Percentiles rank a stretch among this genome's conserved stretches.
These are phyloP conservation scores for Caryopteris hybrid DNA, from an alignment of 305 asterid genomes.

Conservation along the genomic window DNA sequence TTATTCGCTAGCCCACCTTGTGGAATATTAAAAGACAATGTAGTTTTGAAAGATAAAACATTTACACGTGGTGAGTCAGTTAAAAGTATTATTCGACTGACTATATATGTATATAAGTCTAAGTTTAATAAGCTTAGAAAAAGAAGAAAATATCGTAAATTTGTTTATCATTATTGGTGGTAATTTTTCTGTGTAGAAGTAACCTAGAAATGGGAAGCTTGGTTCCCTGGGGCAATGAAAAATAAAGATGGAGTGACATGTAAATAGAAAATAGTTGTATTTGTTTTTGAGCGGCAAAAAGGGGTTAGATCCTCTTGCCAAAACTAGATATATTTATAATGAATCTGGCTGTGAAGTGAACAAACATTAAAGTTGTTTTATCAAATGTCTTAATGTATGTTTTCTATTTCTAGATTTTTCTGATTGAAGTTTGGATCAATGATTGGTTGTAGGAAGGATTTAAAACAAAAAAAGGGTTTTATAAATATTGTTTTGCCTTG, in stretches of 20 bases:
- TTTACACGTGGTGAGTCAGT: no score
- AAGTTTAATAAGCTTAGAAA: no score
- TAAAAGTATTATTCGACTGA: no score
- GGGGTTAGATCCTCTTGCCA: slow-evolving; percentile 11
- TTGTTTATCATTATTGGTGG: no score
- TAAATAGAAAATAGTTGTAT: background rate
- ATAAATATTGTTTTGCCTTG: background rate
- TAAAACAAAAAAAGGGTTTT: no score
- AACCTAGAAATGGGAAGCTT: slow-evolving; percentile 9
- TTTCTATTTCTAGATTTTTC: background rate
- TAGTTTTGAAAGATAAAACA: no score
- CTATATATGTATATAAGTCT: no score
- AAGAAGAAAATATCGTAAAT: no score
- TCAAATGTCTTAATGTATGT: slow-evolving; percentile 12
- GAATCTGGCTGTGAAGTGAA: slow-evolving; percentile 1
- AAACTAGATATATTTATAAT: slow-evolving; percentile 15
- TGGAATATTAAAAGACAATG: no score
- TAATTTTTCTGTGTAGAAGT: no score
- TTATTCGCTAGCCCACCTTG: no score
- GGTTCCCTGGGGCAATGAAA: slow-evolving; percentile 6
- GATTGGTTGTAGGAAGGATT: slow-evolving; percentile 7
- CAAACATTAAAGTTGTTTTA: slow-evolving; percentile 2
- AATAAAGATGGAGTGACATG: background rate
- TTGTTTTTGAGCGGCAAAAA: background rate
- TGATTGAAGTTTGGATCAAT: slow-evolving; percentile 5